phyloP scores from a whole-genome alignment of 345 rosid genomes.

The Kernera saxatilis region DNA sequence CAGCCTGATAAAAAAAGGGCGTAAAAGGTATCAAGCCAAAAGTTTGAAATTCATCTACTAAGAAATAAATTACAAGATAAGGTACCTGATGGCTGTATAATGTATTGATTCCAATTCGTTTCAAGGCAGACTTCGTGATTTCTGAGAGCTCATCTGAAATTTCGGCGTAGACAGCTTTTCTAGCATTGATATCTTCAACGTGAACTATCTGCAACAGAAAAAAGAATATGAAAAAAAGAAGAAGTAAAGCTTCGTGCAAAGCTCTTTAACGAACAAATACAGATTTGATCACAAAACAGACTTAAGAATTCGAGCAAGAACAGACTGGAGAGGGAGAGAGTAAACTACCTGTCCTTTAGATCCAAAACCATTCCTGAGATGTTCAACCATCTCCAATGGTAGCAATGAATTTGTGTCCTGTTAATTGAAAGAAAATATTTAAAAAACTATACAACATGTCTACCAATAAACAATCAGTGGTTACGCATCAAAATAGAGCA shows the following conservation, averaged over 20 bases:
- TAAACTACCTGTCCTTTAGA: constrained; percentile 67
- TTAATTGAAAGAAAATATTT: background rate
- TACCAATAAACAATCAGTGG: background rate
- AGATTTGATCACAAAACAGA: background rate
- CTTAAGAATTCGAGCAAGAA: background rate
- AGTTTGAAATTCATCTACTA: background rate
- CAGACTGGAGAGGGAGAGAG: constrained; percentile 4
- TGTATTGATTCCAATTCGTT: constrained; percentile 57
- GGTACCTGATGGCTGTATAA: constrained; percentile 88
- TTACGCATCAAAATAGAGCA: background rate
- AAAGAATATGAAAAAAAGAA: background rate
- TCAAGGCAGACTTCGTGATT: constrained; percentile 53
- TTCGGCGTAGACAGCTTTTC: constrained; percentile 50
- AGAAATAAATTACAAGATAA: constrained; percentile 14
- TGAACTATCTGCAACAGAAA: constrained; percentile 65
- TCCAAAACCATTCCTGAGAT: constrained; percentile 72
- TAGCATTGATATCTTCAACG: constrained; percentile 55
- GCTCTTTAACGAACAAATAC: background rate
- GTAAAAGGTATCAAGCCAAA: background rate
- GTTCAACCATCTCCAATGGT: constrained; percentile 76
- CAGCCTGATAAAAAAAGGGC: constrained; percentile 45
- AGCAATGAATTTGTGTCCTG: constrained; percentile 61
- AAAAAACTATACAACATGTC: background rate
- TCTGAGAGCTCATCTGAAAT: constrained; percentile 61
- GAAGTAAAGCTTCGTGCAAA: constrained; percentile 1